phyloP scores from a whole-genome alignment of 768 basidiomycete species.

The Hygrocybe coccinea region DNA sequence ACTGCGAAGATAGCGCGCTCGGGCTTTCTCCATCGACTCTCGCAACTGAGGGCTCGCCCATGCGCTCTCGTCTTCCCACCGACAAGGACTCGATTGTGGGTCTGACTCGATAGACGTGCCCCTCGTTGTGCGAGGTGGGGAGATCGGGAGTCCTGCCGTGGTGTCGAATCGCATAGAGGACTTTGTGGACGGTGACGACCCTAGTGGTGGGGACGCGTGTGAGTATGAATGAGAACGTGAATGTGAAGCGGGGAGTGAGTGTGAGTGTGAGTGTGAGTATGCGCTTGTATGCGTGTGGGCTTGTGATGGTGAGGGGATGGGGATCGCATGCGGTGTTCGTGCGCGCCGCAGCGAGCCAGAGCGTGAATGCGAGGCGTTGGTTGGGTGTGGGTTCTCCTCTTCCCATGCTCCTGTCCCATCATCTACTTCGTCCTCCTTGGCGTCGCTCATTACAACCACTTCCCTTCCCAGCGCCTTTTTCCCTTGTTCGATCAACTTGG shows the following conservation, averaged over 20 bases:
- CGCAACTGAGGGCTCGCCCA: slow-evolving; percentile 65
- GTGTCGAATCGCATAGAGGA: slow-evolving; percentile 33
- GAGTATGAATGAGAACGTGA: neutral
- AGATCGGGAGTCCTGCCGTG: slow-evolving; percentile 13
- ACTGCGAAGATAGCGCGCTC: slow-evolving; percentile 33
- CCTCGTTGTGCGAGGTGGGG: slow-evolving; percentile 19
- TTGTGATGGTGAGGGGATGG: slow-evolving; percentile 23
- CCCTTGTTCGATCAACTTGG: slow-evolving; percentile 70
- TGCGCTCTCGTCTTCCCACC: slow-evolving; percentile 42
- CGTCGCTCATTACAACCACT: slow-evolving; percentile 72
- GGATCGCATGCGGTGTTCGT: slow-evolving; percentile 20
- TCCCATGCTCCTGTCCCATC: slow-evolving; percentile 75
- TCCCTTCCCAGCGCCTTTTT: slow-evolving; percentile 72
- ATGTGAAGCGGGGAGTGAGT: slow-evolving; percentile 1
- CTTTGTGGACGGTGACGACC: slow-evolving; percentile 24
- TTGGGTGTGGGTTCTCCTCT: slow-evolving; percentile 45
- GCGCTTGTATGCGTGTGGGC: neutral
- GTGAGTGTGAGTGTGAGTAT: neutral
- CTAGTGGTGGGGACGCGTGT: slow-evolving; percentile 21
- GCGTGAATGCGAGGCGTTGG: slow-evolving; percentile 22
- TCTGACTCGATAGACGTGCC: slow-evolving; percentile 36
- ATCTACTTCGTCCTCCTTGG: slow-evolving; percentile 69
- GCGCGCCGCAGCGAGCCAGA: slow-evolving; percentile 22
- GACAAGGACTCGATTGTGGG: slow-evolving; percentile 16
- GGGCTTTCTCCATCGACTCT: slow-evolving; percentile 67